Percentiles rank a stretch among this genome's conserved stretches.
phyloP scores from a whole-genome alignment of 257 asterid genomes.

The Eucommia ulmoides region DNA sequence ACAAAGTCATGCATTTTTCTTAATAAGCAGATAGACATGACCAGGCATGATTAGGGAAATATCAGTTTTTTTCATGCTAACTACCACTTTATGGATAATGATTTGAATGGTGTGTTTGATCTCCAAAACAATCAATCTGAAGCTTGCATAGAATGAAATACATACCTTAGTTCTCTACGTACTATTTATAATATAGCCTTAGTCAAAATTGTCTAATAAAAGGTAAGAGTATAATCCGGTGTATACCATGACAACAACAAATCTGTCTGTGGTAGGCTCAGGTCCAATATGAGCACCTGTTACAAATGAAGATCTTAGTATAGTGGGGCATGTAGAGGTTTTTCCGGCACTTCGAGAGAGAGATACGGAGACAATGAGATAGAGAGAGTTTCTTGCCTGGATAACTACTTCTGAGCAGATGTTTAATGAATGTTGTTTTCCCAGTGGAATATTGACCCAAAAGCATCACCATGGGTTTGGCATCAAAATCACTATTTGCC shows the following conservation, averaged over 20 bases:
- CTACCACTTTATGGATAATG: not conserved
- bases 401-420: conserved; percentile 68
- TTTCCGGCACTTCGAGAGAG: no score
- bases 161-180: no score
- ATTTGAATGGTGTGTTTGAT: not conserved
- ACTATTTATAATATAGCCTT: no score
- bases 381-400: conserved; percentile 45
- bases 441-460: conserved; percentile 98
- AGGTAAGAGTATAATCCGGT: no score
- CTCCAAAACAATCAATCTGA: not conserved
- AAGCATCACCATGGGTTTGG: conserved; percentile 99
- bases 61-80: no score
- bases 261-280: conserved; percentile 98
- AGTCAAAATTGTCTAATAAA: no score
- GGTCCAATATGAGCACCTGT: conserved; percentile 99
- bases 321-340: no score
- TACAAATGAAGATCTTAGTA: not conserved
- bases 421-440: conserved; percentile 93
- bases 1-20: no score
- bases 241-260: conserved; percentile 91
- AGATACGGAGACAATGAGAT: conserved; percentile 5
- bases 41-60: no score
- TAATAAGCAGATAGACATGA: no score
- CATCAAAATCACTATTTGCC: conserved; percentile 88
- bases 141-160: not conserved